Conservation (phyloP, 2,329 filamentous ascomycete genomes). For the Neonectria sp. region DNA sequence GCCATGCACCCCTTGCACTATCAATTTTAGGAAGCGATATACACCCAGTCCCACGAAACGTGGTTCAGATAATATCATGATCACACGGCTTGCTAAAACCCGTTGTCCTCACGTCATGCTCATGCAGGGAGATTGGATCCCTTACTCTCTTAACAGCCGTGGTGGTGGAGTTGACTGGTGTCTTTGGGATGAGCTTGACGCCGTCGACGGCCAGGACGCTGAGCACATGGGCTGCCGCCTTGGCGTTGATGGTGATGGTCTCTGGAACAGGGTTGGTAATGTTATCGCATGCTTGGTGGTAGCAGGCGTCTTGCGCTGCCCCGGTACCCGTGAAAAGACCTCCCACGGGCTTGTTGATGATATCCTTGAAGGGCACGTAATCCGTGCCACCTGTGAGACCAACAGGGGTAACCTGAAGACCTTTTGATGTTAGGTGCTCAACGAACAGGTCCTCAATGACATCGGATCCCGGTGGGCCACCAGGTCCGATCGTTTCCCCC, state of each 20-base stretch:
- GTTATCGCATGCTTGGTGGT: slow-evolving; percentile 56
- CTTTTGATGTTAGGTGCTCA: slow-evolving; percentile 51
- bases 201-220: slow-evolving; percentile 44
- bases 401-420: slow-evolving; percentile 49
- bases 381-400: slow-evolving; percentile 66
- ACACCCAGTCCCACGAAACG: neutral
- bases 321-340: slow-evolving; percentile 70
- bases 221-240: slow-evolving; percentile 64
- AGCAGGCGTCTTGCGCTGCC: slow-evolving; percentile 46
- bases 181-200: slow-evolving; percentile 44
- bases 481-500: slow-evolving; percentile 55
- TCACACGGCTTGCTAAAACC: slow-evolving; percentile 42
- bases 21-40: neutral
- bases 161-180: slow-evolving; percentile 35
- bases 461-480: slow-evolving; percentile 52
- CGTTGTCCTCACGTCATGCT: slow-evolving; percentile 32
- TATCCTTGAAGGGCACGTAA: slow-evolving; percentile 72
- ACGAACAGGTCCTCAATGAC: slow-evolving; percentile 53
- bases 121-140: slow-evolving; percentile 39
- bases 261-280: slow-evolving; percentile 56
- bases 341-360: slow-evolving; percentile 66
- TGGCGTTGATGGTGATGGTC: slow-evolving; percentile 49
- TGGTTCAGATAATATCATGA: slow-evolving; percentile 42
- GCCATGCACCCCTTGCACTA: neutral
- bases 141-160: slow-evolving; percentile 35